Conservation (phyloP, 23 red algal genomes). For the Chondrus crispus region DNA sequence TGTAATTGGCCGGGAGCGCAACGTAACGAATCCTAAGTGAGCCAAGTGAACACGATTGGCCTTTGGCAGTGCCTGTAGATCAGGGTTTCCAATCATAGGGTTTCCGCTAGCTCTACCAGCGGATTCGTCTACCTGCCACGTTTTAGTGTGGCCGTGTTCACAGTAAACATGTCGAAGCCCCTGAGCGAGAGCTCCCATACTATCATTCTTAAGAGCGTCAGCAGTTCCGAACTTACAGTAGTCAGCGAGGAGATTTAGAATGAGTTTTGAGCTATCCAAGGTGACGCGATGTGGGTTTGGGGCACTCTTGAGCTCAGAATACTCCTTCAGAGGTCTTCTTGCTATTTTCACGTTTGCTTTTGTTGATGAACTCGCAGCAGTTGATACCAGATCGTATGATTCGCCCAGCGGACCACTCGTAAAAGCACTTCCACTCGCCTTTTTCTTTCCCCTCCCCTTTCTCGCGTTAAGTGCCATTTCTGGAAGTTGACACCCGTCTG, state of each 20-base stretch:
- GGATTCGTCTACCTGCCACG: conserved; percentile 5
- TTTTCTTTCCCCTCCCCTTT: no score
- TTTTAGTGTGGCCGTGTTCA: not conserved
- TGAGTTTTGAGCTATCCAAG: not conserved
- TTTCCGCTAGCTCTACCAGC: not conserved
- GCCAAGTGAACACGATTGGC: not conserved
- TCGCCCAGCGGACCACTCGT: no score
- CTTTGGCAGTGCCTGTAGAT: not conserved
- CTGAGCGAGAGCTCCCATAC: not conserved
- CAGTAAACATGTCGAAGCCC: conserved; percentile 4
- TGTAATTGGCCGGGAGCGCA: not conserved
- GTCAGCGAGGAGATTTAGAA: conserved; percentile 35
- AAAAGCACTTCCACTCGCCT: no score
- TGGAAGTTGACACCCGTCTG: no score
- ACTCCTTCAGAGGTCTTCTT: no score
- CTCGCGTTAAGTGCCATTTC: no score
- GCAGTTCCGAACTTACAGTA: conserved; percentile 20
- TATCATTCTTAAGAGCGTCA: conserved; percentile 6
- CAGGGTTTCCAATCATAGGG: conserved; percentile 9
- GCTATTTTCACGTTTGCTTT: no score
- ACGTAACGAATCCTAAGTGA: not conserved
- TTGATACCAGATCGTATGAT: no score
- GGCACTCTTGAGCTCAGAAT: no score
- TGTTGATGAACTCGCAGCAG: no score
- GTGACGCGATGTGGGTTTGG: no score